Evolutionary conservation across 495 filamentous ascomycete species (phyloP), one percentile per base, ranked within the genome.

Genomic region (Trichocladium uniseriatum): DNA sequence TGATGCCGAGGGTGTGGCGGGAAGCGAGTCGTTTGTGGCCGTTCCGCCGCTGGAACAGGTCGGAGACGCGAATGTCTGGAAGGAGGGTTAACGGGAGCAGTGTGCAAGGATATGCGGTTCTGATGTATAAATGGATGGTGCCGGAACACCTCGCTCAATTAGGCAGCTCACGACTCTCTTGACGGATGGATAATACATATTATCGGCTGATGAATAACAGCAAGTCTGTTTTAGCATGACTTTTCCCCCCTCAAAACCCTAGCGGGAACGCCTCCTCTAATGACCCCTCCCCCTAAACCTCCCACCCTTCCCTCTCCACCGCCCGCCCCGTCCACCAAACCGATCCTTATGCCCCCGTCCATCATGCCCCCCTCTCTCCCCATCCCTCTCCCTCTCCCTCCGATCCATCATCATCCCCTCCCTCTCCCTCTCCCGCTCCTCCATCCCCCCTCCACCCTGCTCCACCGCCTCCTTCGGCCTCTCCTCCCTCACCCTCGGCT

Each of bases 401-500:
- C 36, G 6, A 22, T 51, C 51, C 38, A 32, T 55, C 45, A 8
- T 47, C 29, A 40, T 57, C 56, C 0, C 48, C 36, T 52, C 49
- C 32, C 41, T 19, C 37, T 52, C 42, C 28, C 37, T 41, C 29
- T 58, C 49, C 40, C 52, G 42, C 38, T 57, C 37, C 18, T 57
- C 35, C 44, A 35, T 27, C 28, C 53, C 51, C 36, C 45, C 42
- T 22, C 47, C 53, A 5, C 40, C 28, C 29, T 44, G 38, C 21
- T 39, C 49, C 18, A 16, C 16, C 40, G 11, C 15, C 37, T 45
- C 38, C 29, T 19, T 38, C 42, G 32, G 13, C 24, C 38, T 67
- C 71, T 79, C 64, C 61, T 68, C 61, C 68, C 76, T 79, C 13
- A 85, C 77, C 24, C 80, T 78, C 6, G 89, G 88, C 58, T 79